Base-by-base conservation (phyloP, 371 early-diverging fungal genomes). In the Synchytrium microbalum region DNA sequence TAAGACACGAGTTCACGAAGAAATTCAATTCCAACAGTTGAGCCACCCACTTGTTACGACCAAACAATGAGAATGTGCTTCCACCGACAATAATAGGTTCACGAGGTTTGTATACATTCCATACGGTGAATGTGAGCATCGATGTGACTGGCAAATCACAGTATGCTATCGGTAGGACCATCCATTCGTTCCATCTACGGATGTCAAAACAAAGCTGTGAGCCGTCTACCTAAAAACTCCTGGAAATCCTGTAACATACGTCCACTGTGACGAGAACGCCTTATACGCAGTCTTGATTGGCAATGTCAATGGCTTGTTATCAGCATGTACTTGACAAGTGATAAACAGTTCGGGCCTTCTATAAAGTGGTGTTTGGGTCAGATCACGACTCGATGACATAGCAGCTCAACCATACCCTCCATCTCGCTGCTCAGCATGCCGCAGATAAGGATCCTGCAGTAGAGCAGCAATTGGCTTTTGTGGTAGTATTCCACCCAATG, bases 161-260 rank as follows among this genome's bases (percentile, higher is more conserved):
- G 75, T 91, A 92, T 68, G 84, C 87, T 60, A 93, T 78, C 1
- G 96, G 95, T 33, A 96, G 74, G 16, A 81, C 78, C 28, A 96
- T 71, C 95, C 95, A 93, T 78, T 94, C 94, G 70, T 92, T 88
- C 93, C 92, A 92, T 10, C 89, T 84, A 64, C 0, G n/a, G 19
- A 28, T 33, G 14, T 3, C 51, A 19, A n/a, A 27, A 14, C 16
- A 27, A 53, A 27, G 14, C 53, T 16, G 59, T 27, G 23, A n/a
- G n/a, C n/a, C n/a, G n/a, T n/a, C n/a, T n/a, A n/a, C n/a, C n/a
- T n/a, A n/a, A n/a, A n/a, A n/a, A n/a, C n/a, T 60, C 19, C 54
- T 51, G 14, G 23, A 51, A 51, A n/a, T 24, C 13, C 8, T 24
- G 23, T 24, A 24, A 59, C 69, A 63, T 52, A 72, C 76, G 64